Evolutionary conservation across 78 protist genomes (phyloP).

Genomic region (Mastigamoeba balamuthi): DNA sequence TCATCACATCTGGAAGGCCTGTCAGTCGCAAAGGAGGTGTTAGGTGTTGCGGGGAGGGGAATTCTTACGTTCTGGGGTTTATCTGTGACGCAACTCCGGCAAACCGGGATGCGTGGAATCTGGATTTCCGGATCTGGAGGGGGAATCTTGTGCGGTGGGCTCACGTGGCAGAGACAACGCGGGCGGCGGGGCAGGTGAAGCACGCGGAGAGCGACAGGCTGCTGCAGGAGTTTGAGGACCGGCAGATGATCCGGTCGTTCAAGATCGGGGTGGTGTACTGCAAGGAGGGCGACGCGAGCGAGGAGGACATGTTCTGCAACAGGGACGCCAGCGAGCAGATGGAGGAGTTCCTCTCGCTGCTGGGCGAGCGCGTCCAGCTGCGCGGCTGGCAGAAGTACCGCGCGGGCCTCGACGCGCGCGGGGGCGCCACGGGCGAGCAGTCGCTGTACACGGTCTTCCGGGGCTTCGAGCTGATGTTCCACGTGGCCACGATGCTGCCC

Average conservation of each 20-base stretch:
- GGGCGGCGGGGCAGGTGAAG: too few species aligned
- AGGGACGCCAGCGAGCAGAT: conserved; percentile 14
- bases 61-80: too few species aligned
- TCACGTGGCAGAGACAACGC: too few species aligned
- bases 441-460: conserved; percentile 19
- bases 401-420: conserved; percentile 52
- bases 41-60: too few species aligned
- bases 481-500: conserved; percentile 57
- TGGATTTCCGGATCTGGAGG: too few species aligned
- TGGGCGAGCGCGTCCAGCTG: conserved; percentile 51
- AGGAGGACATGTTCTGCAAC: conserved; percentile 48
- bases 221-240: too few species aligned
- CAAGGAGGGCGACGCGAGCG: conserved; percentile 15
- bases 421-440: conserved; percentile 31
- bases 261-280: conserved; percentile 54
- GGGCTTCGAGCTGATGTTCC: conserved; percentile 63
- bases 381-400: conserved; percentile 26
- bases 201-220: too few species aligned
- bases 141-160: too few species aligned
- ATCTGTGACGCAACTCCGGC: too few species aligned
- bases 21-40: too few species aligned
- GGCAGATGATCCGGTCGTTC: conserved; percentile 33
- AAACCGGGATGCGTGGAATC: too few species aligned
- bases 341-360: conserved; percentile 47
- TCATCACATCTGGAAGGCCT: too few species aligned